Evolutionary conservation across 352 stramenopile genomes (phyloP).

Genomic region (Achlya hypogyna): DNA sequence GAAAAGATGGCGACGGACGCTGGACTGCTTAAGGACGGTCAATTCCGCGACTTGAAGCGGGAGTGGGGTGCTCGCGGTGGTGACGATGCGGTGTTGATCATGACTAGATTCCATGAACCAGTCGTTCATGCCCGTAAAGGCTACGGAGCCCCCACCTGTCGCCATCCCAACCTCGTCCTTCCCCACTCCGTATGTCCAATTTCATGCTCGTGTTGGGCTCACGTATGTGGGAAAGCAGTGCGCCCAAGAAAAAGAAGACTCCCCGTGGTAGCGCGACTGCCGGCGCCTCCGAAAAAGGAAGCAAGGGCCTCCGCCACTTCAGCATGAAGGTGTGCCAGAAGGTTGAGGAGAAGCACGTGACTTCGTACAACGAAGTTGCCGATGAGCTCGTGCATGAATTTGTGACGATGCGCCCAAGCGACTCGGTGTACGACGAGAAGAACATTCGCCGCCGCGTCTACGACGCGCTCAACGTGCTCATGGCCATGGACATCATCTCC

Average conservation of each 20-base stretch:
- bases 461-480: constrained; percentile 95
- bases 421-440: constrained; percentile 88
- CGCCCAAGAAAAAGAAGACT: constrained; percentile 63
- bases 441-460: constrained; percentile 96
- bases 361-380: constrained; percentile 92
- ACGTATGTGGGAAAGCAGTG: neutral
- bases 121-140: neutral
- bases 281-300: constrained; percentile 59
- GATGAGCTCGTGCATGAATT: constrained; percentile 90
- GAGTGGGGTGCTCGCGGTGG: constrained; percentile 20
- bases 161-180: neutral
- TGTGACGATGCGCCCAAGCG: constrained; percentile 73
- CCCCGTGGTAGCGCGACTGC: neutral
- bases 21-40: constrained; percentile 62
- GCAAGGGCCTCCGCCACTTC: constrained; percentile 91
- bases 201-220: neutral
- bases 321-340: constrained; percentile 95
- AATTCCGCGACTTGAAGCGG: constrained; percentile 52
- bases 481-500: constrained; percentile 97
- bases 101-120: neutral
- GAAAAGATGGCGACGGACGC: constrained; percentile 78
- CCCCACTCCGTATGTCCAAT: neutral
- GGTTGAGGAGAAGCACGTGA: constrained; percentile 93
- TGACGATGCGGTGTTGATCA: neutral
- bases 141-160: neutral